Evolutionary conservation across 768 basidiomycete species (phyloP).

Genomic region (Boletellus emodensis): DNA sequence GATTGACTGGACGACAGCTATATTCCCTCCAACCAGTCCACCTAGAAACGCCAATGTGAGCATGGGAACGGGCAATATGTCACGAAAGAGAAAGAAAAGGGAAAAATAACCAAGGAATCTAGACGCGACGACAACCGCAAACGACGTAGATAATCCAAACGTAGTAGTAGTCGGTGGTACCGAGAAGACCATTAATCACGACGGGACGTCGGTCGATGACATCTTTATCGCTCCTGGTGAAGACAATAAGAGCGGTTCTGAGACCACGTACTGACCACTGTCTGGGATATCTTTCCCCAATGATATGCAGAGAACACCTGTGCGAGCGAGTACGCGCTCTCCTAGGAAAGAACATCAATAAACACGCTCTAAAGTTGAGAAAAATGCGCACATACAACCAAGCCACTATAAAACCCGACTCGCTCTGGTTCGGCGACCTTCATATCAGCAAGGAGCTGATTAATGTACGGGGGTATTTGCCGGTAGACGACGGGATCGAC

Average conservation of each 20-base stretch:
- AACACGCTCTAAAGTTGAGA: neutral
- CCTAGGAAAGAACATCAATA: slow-evolving; percentile 34
- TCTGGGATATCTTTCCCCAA: slow-evolving; percentile 58
- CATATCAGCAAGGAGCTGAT: slow-evolving; percentile 55
- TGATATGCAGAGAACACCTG: slow-evolving; percentile 33
- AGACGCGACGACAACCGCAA: slow-evolving; percentile 44
- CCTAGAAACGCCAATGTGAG: slow-evolving; percentile 31
- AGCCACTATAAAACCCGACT: slow-evolving; percentile 55
- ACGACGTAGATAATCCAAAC: slow-evolving; percentile 50
- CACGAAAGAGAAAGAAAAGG: no score
- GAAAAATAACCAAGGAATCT: slow-evolving; percentile 47
- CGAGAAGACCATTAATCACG: slow-evolving; percentile 49
- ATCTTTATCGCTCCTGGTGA: slow-evolving; percentile 35
- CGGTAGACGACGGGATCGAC: slow-evolving; percentile 25
- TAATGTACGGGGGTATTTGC: slow-evolving; percentile 56
- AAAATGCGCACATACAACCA: slow-evolving; percentile 50
- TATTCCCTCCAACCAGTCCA: slow-evolving; percentile 56
- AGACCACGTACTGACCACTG: slow-evolving; percentile 29
- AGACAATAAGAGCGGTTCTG: neutral
- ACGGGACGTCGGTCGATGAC: slow-evolving; percentile 59
- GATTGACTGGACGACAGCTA: slow-evolving; percentile 58
- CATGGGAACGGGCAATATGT: no score
- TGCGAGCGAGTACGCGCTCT: slow-evolving; percentile 36
- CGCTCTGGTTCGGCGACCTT: slow-evolving; percentile 49
- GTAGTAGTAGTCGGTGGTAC: slow-evolving; percentile 45